Conservation (phyloP, 352 stramenopile species). For the Globisporangium spiculum region DNA sequence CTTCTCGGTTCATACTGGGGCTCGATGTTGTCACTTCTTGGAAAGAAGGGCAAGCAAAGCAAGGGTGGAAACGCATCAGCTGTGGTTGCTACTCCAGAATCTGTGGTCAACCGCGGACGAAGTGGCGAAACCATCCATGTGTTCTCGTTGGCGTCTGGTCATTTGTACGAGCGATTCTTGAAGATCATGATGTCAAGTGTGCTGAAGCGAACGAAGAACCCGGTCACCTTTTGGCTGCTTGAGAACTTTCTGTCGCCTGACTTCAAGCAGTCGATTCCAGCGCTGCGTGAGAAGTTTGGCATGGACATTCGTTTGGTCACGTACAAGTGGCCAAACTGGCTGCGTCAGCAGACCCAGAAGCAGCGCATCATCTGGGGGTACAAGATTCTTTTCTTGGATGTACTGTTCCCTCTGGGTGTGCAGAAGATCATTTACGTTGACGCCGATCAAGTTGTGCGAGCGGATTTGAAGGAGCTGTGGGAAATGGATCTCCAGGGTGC, state of each 20-base stretch:
- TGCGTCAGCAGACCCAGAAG: conserved; percentile 98
- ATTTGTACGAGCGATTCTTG: conserved; percentile 99
- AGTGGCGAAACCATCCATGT: conserved; percentile 96
- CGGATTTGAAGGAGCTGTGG: conserved; percentile 98
- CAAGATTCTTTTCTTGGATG: conserved; percentile 99
- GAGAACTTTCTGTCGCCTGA: conserved; percentile 98
- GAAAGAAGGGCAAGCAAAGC: conserved; percentile 30
- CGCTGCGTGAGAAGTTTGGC: conserved; percentile 90
- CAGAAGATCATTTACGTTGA: conserved; percentile 99
- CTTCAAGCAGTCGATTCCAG: conserved; percentile 95
- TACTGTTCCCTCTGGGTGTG: conserved; percentile 98
- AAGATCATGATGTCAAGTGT: conserved; percentile 99
- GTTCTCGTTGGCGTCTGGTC: conserved; percentile 96
- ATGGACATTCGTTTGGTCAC: conserved; percentile 99
- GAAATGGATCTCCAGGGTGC: conserved; percentile 97
- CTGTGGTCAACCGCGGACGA: conserved; percentile 25
- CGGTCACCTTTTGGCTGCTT: conserved; percentile 99
- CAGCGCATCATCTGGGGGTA: conserved; percentile 99
- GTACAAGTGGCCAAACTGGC: conserved; percentile 99
- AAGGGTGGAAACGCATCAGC: conserved; percentile 14
- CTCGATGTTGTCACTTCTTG: conserved; percentile 69
- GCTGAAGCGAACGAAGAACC: conserved; percentile 93
- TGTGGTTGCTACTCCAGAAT: background rate
- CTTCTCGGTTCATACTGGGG: conserved; percentile 65
- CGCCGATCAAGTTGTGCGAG: conserved; percentile 98